These are phyloP conservation scores for Colletotrichum sp. DNA, from an alignment of 2,329 filamentous ascomycete genomes.

Conservation along the genomic window DNA sequence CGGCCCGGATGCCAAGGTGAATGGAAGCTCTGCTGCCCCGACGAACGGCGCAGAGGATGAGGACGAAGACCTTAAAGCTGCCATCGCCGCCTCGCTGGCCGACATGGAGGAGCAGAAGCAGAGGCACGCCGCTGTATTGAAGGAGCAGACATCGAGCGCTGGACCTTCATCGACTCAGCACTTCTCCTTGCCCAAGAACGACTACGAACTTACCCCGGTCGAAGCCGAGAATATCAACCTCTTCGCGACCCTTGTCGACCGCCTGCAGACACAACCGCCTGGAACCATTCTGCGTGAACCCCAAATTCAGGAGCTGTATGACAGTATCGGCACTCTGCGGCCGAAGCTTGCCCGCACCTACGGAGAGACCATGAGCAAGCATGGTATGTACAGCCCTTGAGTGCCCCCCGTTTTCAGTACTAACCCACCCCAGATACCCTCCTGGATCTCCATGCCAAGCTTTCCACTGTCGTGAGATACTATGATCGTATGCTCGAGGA, in stretches of 20 bases:
- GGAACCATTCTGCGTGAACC: conserved; percentile 96
- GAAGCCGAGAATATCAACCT: conserved; percentile 98
- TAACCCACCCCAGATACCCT: conserved; percentile 74
- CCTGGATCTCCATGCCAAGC: conserved; percentile 90
- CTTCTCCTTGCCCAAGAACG: conserved; percentile 77
- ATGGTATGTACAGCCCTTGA: conserved; percentile 63
- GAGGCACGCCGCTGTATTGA: conserved; percentile 82
- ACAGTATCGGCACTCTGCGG: conserved; percentile 90
- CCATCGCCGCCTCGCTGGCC: conserved; percentile 90
- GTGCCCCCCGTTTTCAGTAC: conserved; percentile 2
- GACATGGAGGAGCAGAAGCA: conserved; percentile 99
- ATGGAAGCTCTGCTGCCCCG: conserved; percentile 32
- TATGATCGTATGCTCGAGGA: conserved; percentile 99
- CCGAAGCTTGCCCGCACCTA: conserved; percentile 96
- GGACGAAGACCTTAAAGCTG: conserved; percentile 90
- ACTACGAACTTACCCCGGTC: conserved; percentile 91
- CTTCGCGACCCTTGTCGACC: conserved; percentile 91
- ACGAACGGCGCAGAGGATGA: conserved; percentile 75
- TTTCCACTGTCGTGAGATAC: conserved; percentile 95
- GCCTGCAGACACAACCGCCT: conserved; percentile 91
- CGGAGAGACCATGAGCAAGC: conserved; percentile 99
- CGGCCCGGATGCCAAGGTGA: conserved; percentile 31
- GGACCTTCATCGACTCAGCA: conserved; percentile 53
- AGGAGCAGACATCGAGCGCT: conserved; percentile 72
- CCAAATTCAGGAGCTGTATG: conserved; percentile 97